Percentiles rank a stretch among this genome's conserved stretches.
These are phyloP conservation scores for Oryza brachyantha DNA, from an alignment of 176 grass and related monocot genomes.

Conservation along the genomic window DNA sequence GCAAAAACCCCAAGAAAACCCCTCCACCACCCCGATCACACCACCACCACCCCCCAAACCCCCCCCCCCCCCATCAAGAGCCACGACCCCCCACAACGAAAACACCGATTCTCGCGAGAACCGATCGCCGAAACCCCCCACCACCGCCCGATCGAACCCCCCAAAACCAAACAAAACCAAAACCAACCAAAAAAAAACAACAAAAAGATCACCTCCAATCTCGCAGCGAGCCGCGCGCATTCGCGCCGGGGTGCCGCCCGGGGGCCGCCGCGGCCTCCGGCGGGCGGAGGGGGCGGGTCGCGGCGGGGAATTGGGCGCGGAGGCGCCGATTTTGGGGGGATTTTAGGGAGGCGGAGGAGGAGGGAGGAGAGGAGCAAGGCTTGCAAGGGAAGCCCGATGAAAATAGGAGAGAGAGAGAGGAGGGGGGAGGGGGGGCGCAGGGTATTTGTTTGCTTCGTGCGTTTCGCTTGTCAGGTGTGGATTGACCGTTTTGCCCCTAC, in stretches of 20 bases:
- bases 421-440: too few relatives aligned
- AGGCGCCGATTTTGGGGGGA: not conserved
- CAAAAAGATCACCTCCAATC: not conserved
- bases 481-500: slow-evolving; percentile 18
- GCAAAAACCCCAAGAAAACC: slow-evolving; percentile 49
- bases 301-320: not conserved
- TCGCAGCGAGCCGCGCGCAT: slow-evolving; percentile 1
- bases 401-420: not conserved
- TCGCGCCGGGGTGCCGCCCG: not conserved
- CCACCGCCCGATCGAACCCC: not conserved
- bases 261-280: not conserved
- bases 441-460: slow-evolving; percentile 24
- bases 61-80: not conserved
- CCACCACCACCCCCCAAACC: not conserved
- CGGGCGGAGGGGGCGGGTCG: not conserved
- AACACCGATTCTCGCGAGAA: slow-evolving; percentile 18
- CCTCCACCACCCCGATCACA: slow-evolving; percentile 10
- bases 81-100: not conserved
- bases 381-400: slow-evolving; percentile 9
- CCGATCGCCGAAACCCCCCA: not conserved
- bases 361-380: not conserved
- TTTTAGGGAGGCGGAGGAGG: not conserved
- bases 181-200: not conserved
- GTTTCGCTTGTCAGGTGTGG: not conserved
- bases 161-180: slow-evolving; percentile 3